Conservation (phyloP, 164 flowering plant species). For the Chimonanthus praecox region DNA sequence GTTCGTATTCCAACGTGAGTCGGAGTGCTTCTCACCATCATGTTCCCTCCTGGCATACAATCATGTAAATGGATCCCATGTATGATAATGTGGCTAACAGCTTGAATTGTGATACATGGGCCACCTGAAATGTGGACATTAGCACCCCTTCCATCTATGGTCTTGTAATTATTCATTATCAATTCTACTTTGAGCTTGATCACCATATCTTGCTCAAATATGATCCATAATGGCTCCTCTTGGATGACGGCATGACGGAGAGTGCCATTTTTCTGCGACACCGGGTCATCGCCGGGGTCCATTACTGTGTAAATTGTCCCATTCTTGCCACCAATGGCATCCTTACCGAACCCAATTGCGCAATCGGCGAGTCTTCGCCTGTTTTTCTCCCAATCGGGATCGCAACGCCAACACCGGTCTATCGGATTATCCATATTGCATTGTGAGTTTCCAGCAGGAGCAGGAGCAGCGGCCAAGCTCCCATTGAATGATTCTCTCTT, state of each 20-base stretch:
- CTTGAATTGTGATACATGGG: conserved; percentile 69
- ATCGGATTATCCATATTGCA: too few relatives aligned
- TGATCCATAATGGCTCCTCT: conserved; percentile 17
- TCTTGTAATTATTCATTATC: conserved; percentile 72
- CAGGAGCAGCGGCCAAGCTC: too few relatives aligned
- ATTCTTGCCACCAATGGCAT: not conserved
- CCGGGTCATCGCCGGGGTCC: not conserved
- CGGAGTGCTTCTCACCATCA: too few relatives aligned
- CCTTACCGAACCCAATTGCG: not conserved
- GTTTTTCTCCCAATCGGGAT: too few relatives aligned
- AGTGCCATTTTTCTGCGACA: conserved; percentile 40
- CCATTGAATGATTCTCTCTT: too few relatives aligned
- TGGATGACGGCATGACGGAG: conserved; percentile 78
- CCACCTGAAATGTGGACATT: conserved; percentile 43
- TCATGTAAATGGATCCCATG: conserved; percentile 67
- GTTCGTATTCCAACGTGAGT: too few relatives aligned
- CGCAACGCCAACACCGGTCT: too few relatives aligned
- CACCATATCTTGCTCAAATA: conserved; percentile 73
- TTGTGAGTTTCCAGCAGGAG: too few relatives aligned
- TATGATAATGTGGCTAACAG: conserved; percentile 57
- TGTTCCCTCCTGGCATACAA: conserved; percentile 31
- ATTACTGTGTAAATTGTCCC: not conserved
- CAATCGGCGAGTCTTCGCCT: too few relatives aligned
- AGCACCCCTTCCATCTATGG: conserved; percentile 10
- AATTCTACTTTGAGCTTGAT: conserved; percentile 64